A percentile compares a stretch with the other conserved stretches of the same genome.
phyloP scores from a whole-genome alignment of 352 stramenopile species.

The Phytophthora capsici region DNA sequence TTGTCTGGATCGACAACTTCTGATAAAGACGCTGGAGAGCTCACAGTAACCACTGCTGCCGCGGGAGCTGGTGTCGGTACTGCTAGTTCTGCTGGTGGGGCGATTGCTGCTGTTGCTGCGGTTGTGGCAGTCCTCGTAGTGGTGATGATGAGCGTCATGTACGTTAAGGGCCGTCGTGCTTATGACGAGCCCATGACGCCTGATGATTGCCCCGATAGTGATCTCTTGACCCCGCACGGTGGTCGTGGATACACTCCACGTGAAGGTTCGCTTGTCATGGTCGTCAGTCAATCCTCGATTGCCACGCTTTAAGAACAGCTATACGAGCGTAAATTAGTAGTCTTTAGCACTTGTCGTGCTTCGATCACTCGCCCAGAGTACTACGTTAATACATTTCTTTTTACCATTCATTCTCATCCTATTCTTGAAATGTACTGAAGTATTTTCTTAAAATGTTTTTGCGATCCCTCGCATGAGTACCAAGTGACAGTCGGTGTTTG shows the following conservation, averaged over 20 bases:
- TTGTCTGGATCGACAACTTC: background rate
- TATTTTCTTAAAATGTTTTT: too few species aligned
- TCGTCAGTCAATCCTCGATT: conserved; percentile 44
- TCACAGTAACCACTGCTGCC: conserved; percentile 8
- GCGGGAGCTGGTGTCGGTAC: background rate
- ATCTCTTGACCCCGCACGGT: conserved; percentile 22
- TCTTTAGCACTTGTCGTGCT: conserved; percentile 16
- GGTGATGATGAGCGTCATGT: conserved; percentile 38
- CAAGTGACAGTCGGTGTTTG: conserved; percentile 15
- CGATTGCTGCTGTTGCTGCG: conserved; percentile 10
- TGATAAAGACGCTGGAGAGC: conserved; percentile 3
- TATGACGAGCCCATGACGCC: conserved; percentile 32
- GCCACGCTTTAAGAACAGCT: conserved; percentile 33
- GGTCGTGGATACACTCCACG: conserved; percentile 30
- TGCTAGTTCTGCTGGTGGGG: too few species aligned
- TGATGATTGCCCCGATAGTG: conserved; percentile 14
- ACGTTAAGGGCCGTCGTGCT: conserved; percentile 28
- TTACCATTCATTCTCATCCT: conserved; percentile 10
- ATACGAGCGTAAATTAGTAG: conserved; percentile 6
- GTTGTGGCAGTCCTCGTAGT: conserved; percentile 34
- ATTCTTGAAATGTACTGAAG: too few species aligned
- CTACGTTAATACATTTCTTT: conserved; percentile 24
- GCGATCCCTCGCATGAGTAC: too few species aligned
- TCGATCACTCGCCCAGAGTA: conserved; percentile 29
- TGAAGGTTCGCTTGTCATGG: conserved; percentile 39